These are phyloP conservation scores for Nitzschia putrida DNA, from an alignment of 108 stramenopile genomes.

Conservation along the genomic window DNA sequence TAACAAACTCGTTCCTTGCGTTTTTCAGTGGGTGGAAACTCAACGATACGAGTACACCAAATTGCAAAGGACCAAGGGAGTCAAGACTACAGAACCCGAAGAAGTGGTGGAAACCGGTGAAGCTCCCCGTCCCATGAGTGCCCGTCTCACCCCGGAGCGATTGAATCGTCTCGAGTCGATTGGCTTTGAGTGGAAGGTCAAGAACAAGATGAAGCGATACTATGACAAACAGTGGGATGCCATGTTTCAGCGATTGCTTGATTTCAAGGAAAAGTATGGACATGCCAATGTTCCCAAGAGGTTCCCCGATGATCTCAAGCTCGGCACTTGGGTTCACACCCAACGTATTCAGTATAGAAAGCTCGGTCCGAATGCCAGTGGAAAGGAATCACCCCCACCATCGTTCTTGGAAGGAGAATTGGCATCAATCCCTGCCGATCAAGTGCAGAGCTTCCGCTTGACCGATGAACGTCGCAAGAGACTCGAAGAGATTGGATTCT, in stretches of 20 bases:
- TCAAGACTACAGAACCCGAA: too few species aligned
- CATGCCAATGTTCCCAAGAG: constrained; percentile 44
- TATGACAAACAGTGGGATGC: constrained; percentile 58
- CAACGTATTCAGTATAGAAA: constrained; percentile 61
- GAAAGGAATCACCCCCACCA: constrained; percentile 2
- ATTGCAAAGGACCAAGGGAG: constrained; percentile 1
- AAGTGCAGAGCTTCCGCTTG: constrained; percentile 35
- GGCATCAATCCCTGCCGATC: constrained; percentile 8
- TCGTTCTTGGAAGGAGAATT: not conserved
- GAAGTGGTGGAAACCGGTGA: not conserved
- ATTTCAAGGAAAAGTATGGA: constrained; percentile 51
- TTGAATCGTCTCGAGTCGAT: constrained; percentile 57
- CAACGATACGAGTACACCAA: constrained; percentile 64
- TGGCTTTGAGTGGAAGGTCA: constrained; percentile 73
- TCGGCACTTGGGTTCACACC: constrained; percentile 20
- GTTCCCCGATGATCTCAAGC: constrained; percentile 7
- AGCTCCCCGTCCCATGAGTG: constrained; percentile 24
- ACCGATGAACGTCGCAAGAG: constrained; percentile 48
- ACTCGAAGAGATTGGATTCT: constrained; percentile 54
- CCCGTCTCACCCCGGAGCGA: constrained; percentile 61
- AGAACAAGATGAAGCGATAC: constrained; percentile 56
- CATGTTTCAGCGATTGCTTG: constrained; percentile 51
- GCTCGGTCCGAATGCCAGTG: not conserved
- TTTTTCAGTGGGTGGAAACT: constrained; percentile 23
- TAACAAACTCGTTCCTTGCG: not conserved